Evolutionary conservation across 768 basidiomycete species (phyloP).

Genomic region (Suillus fuscotomentosus): DNA sequence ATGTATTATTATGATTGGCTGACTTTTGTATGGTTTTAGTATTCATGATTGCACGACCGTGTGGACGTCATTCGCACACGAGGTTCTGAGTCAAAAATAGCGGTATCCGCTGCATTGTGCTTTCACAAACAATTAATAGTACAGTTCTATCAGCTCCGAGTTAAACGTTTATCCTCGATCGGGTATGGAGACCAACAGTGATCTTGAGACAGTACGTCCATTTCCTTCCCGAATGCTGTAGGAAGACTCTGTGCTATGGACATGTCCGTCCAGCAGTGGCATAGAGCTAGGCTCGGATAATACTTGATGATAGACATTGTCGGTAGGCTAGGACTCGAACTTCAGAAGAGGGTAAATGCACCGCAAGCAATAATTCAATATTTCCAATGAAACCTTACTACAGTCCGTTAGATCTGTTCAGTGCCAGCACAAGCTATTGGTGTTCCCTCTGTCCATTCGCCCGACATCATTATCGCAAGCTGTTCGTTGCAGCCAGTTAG

Average conservation of each 20-base stretch:
- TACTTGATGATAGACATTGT: not conserved
- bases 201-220: not conserved
- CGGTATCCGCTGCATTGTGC: not conserved
- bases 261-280: not conserved
- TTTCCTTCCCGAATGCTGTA: not conserved
- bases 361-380: not conserved
- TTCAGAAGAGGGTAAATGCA: not conserved
- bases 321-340: not conserved
- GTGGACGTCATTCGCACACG: not conserved
- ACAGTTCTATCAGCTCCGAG: not conserved
- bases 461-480: not conserved
- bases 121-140: not conserved
- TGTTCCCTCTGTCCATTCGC: not conserved
- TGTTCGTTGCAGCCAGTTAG: not conserved
- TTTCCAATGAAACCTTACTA: not conserved
- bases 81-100: not conserved
- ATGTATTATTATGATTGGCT: not conserved
- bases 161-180: not conserved
- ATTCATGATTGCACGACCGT: not conserved
- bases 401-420: not conserved
- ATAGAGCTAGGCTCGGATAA: not conserved
- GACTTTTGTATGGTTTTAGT: not conserved
- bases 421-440: not conserved
- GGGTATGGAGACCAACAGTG: not conserved
- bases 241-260: not conserved